Percentiles rank a stretch among this genome's conserved stretches.
These are phyloP conservation scores for Berkeleyomyces basicola DNA, from an alignment of 2,329 filamentous ascomycete species.

Conservation along the genomic window DNA sequence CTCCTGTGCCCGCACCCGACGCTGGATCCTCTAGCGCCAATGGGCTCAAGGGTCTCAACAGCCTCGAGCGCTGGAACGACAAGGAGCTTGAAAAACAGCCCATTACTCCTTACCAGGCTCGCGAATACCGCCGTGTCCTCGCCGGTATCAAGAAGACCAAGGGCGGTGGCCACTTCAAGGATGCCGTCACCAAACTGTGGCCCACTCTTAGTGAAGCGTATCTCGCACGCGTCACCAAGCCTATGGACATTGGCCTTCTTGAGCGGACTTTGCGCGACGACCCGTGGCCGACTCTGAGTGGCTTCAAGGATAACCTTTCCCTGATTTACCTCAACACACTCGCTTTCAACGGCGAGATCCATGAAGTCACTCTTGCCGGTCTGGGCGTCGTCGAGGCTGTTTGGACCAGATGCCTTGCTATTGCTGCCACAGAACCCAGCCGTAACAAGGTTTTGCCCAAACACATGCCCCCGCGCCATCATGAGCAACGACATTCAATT, in stretches of 20 bases:
- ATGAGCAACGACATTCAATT: constrained; percentile 27
- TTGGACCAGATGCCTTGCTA: constrained; percentile 28
- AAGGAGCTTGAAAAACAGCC: constrained; percentile 27
- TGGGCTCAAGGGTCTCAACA: constrained; percentile 19
- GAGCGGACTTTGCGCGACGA: constrained; percentile 61
- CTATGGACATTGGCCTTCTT: constrained; percentile 73
- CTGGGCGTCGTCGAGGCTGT: constrained; percentile 39
- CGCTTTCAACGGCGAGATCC: constrained; percentile 65
- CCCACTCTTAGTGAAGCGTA: constrained; percentile 62
- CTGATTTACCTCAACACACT: constrained; percentile 66
- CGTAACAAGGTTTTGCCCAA: constrained; percentile 33
- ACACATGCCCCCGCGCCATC: constrained; percentile 28
- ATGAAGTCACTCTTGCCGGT: constrained; percentile 49
- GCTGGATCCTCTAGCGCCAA: constrained; percentile 16
- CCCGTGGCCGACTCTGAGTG: constrained; percentile 50
- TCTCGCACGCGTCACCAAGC: constrained; percentile 49
- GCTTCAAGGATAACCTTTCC: constrained; percentile 57
- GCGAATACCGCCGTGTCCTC: constrained; percentile 47
- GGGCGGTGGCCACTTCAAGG: constrained; percentile 56
- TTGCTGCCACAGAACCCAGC: constrained; percentile 36
- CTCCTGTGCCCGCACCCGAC: constrained; percentile 15
- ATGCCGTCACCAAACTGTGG: constrained; percentile 61
- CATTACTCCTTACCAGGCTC: constrained; percentile 43
- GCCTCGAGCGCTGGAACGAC: constrained; percentile 26
- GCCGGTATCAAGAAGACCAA: constrained; percentile 76